Conservation (phyloP, 2,329 filamentous ascomycete genomes). For the Cordyceps farinosa region DNA sequence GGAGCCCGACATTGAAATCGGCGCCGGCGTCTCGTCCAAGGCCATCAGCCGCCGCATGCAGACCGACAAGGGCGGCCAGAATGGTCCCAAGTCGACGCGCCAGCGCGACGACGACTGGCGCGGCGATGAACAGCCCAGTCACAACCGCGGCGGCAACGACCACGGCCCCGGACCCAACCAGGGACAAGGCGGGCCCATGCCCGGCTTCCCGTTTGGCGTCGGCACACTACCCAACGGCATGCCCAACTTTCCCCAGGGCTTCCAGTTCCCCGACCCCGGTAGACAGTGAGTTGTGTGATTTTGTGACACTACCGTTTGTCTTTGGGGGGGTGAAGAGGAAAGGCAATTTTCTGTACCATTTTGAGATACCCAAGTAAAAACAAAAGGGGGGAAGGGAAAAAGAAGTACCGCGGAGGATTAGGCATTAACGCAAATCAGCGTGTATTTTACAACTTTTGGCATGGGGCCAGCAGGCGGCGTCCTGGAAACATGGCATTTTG, state of each 20-base stretch:
- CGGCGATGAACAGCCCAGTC: constrained; percentile 11
- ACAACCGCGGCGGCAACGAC: constrained; percentile 28
- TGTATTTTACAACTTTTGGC: neutral
- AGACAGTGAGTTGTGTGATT: constrained; percentile 15
- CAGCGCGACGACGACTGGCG: constrained; percentile 36
- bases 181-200: constrained; percentile 22
- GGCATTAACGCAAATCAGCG: neutral
- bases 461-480: constrained; percentile 6
- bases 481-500: neutral
- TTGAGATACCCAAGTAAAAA: constrained; percentile 4
- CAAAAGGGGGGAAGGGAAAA: neutral
- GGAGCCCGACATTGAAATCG: constrained; percentile 98
- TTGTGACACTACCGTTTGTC: neutral
- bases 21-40: constrained; percentile 94
- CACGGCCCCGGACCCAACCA: constrained; percentile 22
- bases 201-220: constrained; percentile 38
- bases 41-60: constrained; percentile 68
- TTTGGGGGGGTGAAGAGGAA: neutral
- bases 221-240: constrained; percentile 33
- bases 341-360: neutral
- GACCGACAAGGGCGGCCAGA: constrained; percentile 62
- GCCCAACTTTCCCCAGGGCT: constrained; percentile 40
- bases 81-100: constrained; percentile 61
- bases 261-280: constrained; percentile 36
- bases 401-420: neutral